Evolutionary conservation across 164 flowering plant genomes (phyloP).

Genomic region (Vitis vinifera): DNA sequence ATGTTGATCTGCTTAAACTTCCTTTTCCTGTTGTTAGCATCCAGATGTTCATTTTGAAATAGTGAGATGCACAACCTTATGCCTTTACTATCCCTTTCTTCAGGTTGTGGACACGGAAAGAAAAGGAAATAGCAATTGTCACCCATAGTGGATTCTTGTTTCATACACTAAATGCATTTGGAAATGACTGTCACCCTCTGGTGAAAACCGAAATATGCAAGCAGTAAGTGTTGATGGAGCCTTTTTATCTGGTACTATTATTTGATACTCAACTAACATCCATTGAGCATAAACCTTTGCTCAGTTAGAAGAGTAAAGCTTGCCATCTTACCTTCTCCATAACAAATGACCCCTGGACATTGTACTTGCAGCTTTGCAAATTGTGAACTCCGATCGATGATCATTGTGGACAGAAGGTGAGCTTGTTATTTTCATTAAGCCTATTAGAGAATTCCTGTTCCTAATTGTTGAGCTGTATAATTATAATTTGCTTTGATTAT

Average conservation of each 20-base stretch:
- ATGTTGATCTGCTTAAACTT: no score
- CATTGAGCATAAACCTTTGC: no score
- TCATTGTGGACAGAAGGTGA: conserved; percentile 53
- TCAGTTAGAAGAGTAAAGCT: no score
- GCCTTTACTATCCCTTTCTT: no score
- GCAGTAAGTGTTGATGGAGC: conserved; percentile 31
- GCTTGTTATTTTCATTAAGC: background rate
- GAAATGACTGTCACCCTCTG: conserved; percentile 48
- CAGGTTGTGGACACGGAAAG: conserved; percentile 70
- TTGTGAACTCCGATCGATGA: conserved; percentile 67
- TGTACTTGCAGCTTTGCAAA: conserved; percentile 52
- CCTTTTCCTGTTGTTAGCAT: no score
- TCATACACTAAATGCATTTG: conserved; percentile 50
- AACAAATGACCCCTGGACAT: background rate
- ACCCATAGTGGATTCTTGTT: conserved; percentile 70
- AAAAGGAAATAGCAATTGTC: conserved; percentile 76
- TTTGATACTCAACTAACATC: background rate
- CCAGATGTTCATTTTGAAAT: no score
- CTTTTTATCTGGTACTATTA: background rate
- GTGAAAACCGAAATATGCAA: conserved; percentile 52
- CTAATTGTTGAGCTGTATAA: background rate
- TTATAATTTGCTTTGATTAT: conserved; percentile 6
- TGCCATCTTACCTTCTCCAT: background rate
- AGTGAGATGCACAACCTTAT: no score
- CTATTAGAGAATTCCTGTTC: background rate